phyloP scores from a whole-genome alignment of 306 rosid genomes.

The Castanopsis chinensis region DNA sequence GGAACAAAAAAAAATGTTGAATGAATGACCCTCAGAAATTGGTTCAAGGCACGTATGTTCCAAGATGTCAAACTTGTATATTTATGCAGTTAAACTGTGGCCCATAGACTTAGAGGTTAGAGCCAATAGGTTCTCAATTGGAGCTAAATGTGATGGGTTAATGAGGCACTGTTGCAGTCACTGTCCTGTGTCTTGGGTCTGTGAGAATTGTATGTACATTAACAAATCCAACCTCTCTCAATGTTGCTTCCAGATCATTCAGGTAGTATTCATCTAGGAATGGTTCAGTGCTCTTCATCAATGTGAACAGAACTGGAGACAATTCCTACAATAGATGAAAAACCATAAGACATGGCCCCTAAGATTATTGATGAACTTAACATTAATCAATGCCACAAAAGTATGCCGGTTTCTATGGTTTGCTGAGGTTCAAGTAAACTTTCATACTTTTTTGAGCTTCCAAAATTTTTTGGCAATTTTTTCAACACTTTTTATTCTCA shows the following conservation, averaged over 20 bases:
- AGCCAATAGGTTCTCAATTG: not conserved
- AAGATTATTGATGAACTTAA: slow-evolving; percentile 6
- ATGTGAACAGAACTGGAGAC: slow-evolving; percentile 54
- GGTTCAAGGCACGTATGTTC: not conserved
- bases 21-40: too few species aligned
- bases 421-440: too few species aligned
- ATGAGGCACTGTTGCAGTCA: slow-evolving; percentile 56
- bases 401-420: too few species aligned
- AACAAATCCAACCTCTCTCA: slow-evolving; percentile 52
- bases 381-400: not conserved
- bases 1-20: too few species aligned
- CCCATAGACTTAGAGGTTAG: not conserved
- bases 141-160: slow-evolving; percentile 18
- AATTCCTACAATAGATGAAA: slow-evolving; percentile 42
- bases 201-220: slow-evolving; percentile 52
- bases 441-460: too few species aligned
- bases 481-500: not conserved
- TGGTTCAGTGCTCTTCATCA: slow-evolving; percentile 69
- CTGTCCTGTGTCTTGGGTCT: slow-evolving; percentile 54
- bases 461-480: not conserved
- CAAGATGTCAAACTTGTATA: not conserved
- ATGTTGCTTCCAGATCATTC: slow-evolving; percentile 51
- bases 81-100: not conserved
- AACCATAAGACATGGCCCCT: not conserved
- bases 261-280: slow-evolving; percentile 61